Conservation (phyloP, 306 rosid genomes). For the Dicorynia guianensis region DNA sequence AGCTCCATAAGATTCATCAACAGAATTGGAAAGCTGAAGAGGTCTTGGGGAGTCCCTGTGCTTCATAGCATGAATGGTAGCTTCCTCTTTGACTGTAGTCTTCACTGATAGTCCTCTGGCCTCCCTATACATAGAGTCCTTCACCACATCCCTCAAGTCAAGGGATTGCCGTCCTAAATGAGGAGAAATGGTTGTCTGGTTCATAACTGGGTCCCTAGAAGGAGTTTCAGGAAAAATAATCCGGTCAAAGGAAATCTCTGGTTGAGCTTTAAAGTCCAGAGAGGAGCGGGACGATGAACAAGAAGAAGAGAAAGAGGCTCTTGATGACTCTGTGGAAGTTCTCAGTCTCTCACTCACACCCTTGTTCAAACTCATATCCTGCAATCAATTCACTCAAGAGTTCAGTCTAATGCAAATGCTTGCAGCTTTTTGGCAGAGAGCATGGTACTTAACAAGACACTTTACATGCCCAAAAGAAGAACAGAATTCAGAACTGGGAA, state of each 20-base stretch:
- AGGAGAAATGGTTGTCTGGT: conserved; percentile 57
- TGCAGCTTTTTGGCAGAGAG: not conserved
- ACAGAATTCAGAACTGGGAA: conserved; percentile 27
- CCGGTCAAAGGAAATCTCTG: conserved; percentile 60
- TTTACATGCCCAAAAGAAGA: not conserved
- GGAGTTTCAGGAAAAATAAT: conserved; percentile 65
- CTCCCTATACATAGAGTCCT: conserved; percentile 91
- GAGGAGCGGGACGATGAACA: conserved; percentile 87
- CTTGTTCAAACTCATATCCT: conserved; percentile 68
- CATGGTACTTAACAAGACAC: conserved; percentile 9
- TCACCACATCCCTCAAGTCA: conserved; percentile 79
- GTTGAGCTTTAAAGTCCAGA: conserved; percentile 66
- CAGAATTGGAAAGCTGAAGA: conserved; percentile 51
- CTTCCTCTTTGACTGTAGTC: conserved; percentile 57
- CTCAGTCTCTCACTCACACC: conserved; percentile 65
- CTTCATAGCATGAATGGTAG: conserved; percentile 43
- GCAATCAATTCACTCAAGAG: conserved; percentile 42
- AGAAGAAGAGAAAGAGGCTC: conserved; percentile 82
- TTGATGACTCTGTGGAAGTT: conserved; percentile 73
- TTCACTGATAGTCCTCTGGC: conserved; percentile 60
- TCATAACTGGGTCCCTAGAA: conserved; percentile 53
- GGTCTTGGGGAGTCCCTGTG: conserved; percentile 74
- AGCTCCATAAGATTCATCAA: conserved; percentile 60
- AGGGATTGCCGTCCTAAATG: conserved; percentile 65
- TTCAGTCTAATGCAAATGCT: conserved; percentile 23